These are phyloP conservation scores for Colletotrichum sp. DNA, from an alignment of 2,329 filamentous ascomycete species.

Conservation along the genomic window DNA sequence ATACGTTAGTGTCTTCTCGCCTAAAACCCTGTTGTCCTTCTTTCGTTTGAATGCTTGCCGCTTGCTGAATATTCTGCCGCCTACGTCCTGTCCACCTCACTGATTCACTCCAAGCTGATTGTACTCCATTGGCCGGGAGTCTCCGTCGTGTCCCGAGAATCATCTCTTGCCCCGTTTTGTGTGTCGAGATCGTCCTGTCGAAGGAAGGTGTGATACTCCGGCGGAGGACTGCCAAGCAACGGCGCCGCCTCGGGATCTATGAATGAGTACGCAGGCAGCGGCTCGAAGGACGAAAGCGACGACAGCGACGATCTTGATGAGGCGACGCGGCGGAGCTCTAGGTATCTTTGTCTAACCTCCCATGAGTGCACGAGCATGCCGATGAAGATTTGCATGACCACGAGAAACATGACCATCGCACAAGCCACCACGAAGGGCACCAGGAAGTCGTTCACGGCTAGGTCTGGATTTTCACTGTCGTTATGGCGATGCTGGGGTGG, in stretches of 20 bases:
- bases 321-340: background rate
- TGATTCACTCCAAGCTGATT: background rate
- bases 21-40: background rate
- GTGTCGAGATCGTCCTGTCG: background rate
- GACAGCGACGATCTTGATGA: background rate
- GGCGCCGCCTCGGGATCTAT: background rate
- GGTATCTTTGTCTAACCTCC: background rate
- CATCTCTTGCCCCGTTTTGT: background rate
- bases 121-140: background rate
- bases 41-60: background rate
- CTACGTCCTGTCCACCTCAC: background rate
- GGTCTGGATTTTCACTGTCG: background rate
- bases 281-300: background rate
- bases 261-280: background rate
- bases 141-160: background rate
- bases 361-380: background rate
- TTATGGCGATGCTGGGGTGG: background rate
- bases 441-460: background rate
- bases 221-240: background rate
- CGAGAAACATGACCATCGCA: background rate
- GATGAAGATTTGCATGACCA: background rate
- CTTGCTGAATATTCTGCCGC: background rate
- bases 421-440: background rate
- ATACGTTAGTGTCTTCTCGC: background rate
- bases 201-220: background rate